Percentiles rank a stretch among this genome's conserved stretches.
These are phyloP conservation scores for Dittrichia graveolens DNA, from an alignment of 129 eudicot genomes.

Conservation along the genomic window DNA sequence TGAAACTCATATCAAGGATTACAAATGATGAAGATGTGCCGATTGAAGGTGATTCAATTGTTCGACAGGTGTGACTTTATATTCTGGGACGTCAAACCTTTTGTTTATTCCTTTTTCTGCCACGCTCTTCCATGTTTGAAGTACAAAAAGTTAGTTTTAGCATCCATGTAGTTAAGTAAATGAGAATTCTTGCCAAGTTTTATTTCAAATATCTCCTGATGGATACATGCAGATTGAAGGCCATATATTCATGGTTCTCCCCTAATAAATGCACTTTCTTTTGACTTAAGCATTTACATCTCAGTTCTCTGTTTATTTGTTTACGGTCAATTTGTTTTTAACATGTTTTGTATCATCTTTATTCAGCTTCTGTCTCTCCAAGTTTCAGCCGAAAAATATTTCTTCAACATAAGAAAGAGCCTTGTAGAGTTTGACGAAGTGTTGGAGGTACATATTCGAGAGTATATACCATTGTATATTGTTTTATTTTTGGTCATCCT, in stretches of 20 bases:
- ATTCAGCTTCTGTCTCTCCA: conserved; percentile 85
- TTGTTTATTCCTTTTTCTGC: no score
- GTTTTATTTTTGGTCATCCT: background rate
- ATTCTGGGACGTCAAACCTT: background rate
- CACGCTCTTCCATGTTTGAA: no score
- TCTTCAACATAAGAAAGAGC: conserved; percentile 86
- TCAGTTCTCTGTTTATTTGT: background rate
- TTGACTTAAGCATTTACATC: conserved; percentile 11
- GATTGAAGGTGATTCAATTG: conserved; percentile 75
- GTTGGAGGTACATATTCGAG: conserved; percentile 66
- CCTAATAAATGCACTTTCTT: background rate
- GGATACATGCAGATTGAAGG: background rate
- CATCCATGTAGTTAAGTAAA: background rate
- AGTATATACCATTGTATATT: conserved; percentile 11
- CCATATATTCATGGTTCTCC: background rate
- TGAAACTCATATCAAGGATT: conserved; percentile 76
- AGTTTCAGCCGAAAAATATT: conserved; percentile 89
- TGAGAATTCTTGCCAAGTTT: background rate
- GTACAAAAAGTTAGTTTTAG: no score
- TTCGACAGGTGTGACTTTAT: conserved; percentile 64
- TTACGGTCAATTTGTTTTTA: background rate
- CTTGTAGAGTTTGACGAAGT: conserved; percentile 99
- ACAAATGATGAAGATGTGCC: conserved; percentile 83
- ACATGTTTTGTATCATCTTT: conserved; percentile 14
- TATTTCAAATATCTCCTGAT: conserved; percentile 13